Evolutionary conservation across 2,329 filamentous ascomycete species (phyloP).

Genomic region (Fulvia fulva): DNA sequence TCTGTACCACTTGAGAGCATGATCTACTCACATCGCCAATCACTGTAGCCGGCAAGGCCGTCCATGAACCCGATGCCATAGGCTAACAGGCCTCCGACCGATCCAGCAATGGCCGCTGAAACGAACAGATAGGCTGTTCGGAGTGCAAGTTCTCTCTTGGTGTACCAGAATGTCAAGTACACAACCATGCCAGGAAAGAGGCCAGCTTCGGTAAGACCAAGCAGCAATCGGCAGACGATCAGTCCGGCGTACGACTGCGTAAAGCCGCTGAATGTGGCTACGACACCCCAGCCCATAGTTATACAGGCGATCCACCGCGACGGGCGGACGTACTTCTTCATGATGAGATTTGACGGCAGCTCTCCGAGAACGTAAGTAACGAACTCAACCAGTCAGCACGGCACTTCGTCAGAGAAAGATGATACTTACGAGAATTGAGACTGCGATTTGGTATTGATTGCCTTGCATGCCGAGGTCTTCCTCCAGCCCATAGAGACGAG

Average conservation of each 20-base stretch:
- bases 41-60: conserved; percentile 58
- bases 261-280: conserved; percentile 67
- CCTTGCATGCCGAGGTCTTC: conserved; percentile 57
- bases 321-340: conserved; percentile 42
- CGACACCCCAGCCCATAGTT: conserved; percentile 55
- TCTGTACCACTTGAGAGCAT: neutral
- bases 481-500: conserved; percentile 61
- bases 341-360: conserved; percentile 43
- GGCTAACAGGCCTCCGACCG: conserved; percentile 67
- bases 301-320: conserved; percentile 53
- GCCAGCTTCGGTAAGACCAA: conserved; percentile 66
- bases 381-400: conserved; percentile 25
- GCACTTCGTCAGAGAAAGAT: neutral
- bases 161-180: conserved; percentile 76
- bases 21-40: conserved; percentile 55
- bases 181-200: conserved; percentile 65
- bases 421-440: conserved; percentile 36
- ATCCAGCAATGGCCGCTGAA: conserved; percentile 66
- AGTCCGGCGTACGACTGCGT: conserved; percentile 62
- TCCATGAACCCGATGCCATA: conserved; percentile 72
- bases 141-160: conserved; percentile 66
- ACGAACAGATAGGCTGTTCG: conserved; percentile 72
- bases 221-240: conserved; percentile 64
- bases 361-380: conserved; percentile 45
- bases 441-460: conserved; percentile 61